A percentile compares a stretch with the other conserved stretches of the same genome.
Evolutionary conservation across 257 asterid genomes (phyloP).

Genomic region (Jacaranda mimosifolia): DNA sequence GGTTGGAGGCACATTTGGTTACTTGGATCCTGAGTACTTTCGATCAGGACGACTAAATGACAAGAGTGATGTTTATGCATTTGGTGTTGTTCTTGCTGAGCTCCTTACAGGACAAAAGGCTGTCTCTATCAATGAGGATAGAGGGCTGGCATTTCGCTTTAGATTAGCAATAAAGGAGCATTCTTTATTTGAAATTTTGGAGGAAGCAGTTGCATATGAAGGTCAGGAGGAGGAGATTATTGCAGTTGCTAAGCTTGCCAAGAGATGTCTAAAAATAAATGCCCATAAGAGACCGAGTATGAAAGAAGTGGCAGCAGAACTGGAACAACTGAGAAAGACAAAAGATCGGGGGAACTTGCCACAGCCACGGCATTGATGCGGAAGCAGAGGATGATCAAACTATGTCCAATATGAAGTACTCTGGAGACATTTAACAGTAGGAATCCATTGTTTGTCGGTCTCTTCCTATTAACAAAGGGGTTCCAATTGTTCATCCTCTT

Average conservation of each 20-base stretch:
- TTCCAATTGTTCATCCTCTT: no score
- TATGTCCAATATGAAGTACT: no score
- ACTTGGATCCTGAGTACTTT: conserved; percentile 52
- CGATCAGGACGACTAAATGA: conserved; percentile 48
- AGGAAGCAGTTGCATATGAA: conserved; percentile 25
- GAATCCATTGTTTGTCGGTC: no score
- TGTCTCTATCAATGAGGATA: conserved; percentile 1
- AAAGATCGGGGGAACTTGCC: neutral
- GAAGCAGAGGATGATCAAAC: conserved; percentile 10
- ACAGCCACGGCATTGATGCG: no score
- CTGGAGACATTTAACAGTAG: no score
- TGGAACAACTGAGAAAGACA: conserved; percentile 36
- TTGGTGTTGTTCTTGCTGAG: conserved; percentile 50
- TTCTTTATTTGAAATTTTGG: conserved; percentile 34
- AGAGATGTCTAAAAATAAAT: conserved; percentile 35
- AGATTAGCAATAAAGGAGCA: conserved; percentile 34
- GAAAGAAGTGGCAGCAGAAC: conserved; percentile 51
- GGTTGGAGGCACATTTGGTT: conserved; percentile 52
- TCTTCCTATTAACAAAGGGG: no score
- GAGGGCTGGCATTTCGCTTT: conserved; percentile 44
- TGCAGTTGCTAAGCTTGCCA: conserved; percentile 38
- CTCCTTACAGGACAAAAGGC: no score
- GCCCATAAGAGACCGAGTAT: conserved; percentile 47
- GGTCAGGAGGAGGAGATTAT: conserved; percentile 29
- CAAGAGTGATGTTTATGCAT: conserved; percentile 53